Evolutionary conservation across 306 rosid genomes (phyloP), one percentile per base, ranked within the genome.

Genomic region (Purshia tridentata): DNA sequence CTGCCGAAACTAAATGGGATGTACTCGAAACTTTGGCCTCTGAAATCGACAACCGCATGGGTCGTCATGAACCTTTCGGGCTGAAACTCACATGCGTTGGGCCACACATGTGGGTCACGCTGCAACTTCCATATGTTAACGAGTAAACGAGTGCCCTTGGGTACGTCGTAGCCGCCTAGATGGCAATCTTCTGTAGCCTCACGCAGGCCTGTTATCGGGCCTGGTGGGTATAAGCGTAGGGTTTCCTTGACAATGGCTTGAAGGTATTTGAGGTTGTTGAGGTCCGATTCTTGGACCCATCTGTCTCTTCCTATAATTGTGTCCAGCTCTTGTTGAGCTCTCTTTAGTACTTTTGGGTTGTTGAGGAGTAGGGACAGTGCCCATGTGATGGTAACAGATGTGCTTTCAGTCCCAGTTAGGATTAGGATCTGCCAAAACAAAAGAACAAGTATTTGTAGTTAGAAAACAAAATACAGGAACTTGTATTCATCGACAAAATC

Each of bases 141-240:
- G 5, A 76, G 16, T 54, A 83, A 37, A 7, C 81, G 86, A 8
- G 83, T 78, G 46, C 86, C 83, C 29, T 60, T 79, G 9, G 78
- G 59, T 13, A 83, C 59, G 6, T 10, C 6, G 49, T 71, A 67
- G 13, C 60, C 61, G 0, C 72, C 74, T 0, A 82, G 14, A 6
- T n/a, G 12, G n/a, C 86, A 78, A n/a, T 75, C 86, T 67, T 82
- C 75, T 4, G n/a, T 65, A 63, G 86, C 86, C 63, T 78, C 83
- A 3, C 83, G 86, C 0, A 73, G 53, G 16, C 80, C 82, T 20
- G 83, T 65, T 8, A 82, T 5, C 1, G 86, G 86, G 9, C 80
- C 86, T 0, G 83, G 68, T 4, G 86, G 86, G 58, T 82, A 62
- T 4, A 78, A 0, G 1, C 86, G 76, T 0, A 82, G 44, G 2